Evolutionary conservation across 495 filamentous ascomycete genomes (phyloP), one percentile per base, ranked within the genome.

Genomic region (Friedmanniomyces simplex): DNA sequence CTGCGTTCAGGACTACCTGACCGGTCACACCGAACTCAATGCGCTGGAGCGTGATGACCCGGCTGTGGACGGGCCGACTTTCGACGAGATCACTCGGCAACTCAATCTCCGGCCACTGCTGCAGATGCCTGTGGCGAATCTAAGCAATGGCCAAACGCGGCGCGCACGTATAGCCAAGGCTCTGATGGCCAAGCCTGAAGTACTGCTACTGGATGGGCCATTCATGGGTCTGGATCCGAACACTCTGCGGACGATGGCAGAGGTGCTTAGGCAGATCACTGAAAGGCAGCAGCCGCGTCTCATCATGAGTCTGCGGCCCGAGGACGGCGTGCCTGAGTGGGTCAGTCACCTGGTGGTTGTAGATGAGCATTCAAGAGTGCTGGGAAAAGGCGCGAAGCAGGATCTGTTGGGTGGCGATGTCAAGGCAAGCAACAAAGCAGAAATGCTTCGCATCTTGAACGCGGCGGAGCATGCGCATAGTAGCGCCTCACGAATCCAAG

Each of bases 181-280:
- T 1, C 68, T 98, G 42, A 73, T 96, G 61, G 80, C 73, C 37
- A 78, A 78, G 54, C 91, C 93, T 0, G 86, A 91, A 70, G 74
- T 96, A 12, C 63, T 98, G 28, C 74, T 96, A 36, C 74, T 97
- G 12, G 93, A 98, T 71, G 93, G 96, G 65, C 90, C 93, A 14
- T 96, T 98, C 68, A 95, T 98, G 88, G 93, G 93, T 10, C 74
- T 98, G 34, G 93, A 98, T 67, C 93, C 93, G 22, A 79, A 82
- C 21, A 90, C 89, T 1, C 76, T 84, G 11, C 72, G 73, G 30
- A 77, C 77, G 12, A 68, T 97, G 63, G 91, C 86, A 21, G 72
- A 73, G 1, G 73, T 96, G 39, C 76, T 96, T 8, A 70, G 80
- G 59, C 68, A 73, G 0, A 63, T 97, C 20, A 85, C 86, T 1